A percentile compares a stretch with the other conserved stretches of the same genome.
These are phyloP conservation scores for Oemleria cerasiformis DNA, from an alignment of 306 rosid species.

Conservation along the genomic window DNA sequence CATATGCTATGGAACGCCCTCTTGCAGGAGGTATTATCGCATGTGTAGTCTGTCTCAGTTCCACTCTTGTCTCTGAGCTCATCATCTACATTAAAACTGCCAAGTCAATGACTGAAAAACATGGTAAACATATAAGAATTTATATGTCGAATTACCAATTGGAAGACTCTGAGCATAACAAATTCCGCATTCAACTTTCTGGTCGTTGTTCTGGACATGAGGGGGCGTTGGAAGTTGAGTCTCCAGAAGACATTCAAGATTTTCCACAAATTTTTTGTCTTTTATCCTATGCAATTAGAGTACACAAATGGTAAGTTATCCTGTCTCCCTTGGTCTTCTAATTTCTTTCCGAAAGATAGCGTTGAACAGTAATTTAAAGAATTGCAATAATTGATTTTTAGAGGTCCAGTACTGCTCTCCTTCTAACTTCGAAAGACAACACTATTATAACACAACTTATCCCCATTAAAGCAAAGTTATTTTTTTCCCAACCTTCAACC, in stretches of 20 bases:
- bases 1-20: constrained; percentile 38
- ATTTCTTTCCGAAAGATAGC: not conserved
- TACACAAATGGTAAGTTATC: not conserved
- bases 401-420: not conserved
- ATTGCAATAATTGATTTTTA: not conserved
- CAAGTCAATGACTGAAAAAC: constrained; percentile 15
- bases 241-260: constrained; percentile 29
- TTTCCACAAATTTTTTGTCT: constrained; percentile 29
- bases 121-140: not conserved
- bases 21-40: constrained; percentile 28
- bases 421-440: not conserved
- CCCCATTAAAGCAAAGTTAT: not conserved
- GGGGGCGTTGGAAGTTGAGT: constrained; percentile 27
- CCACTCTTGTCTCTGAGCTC: constrained; percentile 40
- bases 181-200: constrained; percentile 40
- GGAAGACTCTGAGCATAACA: constrained; percentile 44
- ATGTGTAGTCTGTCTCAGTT: constrained; percentile 33
- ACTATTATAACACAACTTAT: not conserved
- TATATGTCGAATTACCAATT: constrained; percentile 28
- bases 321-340: not conserved
- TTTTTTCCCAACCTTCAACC: not conserved
- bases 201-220: constrained; percentile 28
- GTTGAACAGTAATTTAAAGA: not conserved
- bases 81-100: constrained; percentile 23
- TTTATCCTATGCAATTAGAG: constrained; percentile 18